Percentiles rank a stretch among this genome's conserved stretches.
phyloP scores from a whole-genome alignment of 805 yeast genomes.

The Pichia cephalocereana region DNA sequence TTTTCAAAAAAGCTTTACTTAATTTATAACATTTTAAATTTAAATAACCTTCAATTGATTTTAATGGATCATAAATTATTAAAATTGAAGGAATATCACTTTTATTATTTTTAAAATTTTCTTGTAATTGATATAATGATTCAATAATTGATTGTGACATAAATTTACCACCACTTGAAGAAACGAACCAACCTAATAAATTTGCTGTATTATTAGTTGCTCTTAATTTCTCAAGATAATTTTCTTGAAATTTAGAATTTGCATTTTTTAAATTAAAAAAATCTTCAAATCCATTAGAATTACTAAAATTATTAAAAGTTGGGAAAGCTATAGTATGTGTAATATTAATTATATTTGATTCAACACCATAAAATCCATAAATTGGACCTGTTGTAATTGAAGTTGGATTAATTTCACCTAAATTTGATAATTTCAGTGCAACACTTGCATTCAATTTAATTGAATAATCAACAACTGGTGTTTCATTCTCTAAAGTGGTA shows the following conservation, averaged over 20 bases:
- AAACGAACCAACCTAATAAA: constrained; percentile 75
- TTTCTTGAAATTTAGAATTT: constrained; percentile 61
- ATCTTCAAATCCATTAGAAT: constrained; percentile 34
- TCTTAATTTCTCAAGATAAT: constrained; percentile 51
- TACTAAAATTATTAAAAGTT: constrained; percentile 1
- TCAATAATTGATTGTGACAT: constrained; percentile 61
- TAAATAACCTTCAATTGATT: constrained; percentile 52
- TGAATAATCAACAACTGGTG: constrained; percentile 9
- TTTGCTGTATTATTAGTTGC: constrained; percentile 59
- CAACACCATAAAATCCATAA: constrained; percentile 55
- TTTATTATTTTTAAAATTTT: constrained; percentile 16
- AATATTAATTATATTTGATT: constrained; percentile 34
- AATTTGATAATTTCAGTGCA: constrained; percentile 55
- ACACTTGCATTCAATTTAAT: constrained; percentile 43
- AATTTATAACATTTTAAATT: constrained; percentile 63
- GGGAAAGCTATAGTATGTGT: constrained; percentile 33
- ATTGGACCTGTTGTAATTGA: constrained; percentile 60
- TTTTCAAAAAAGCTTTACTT: constrained; percentile 48
- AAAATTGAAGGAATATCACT: constrained; percentile 38
- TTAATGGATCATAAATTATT: constrained; percentile 58
- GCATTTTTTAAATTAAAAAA: constrained; percentile 42
- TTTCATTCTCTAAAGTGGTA: not conserved
- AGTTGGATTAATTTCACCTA: constrained; percentile 56
- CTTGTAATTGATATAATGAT: constrained; percentile 55
- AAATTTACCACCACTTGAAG: constrained; percentile 60